Base-by-base conservation (phyloP, 2,329 filamentous ascomycete species). In the Scopulariopsis brevicaulis region DNA sequence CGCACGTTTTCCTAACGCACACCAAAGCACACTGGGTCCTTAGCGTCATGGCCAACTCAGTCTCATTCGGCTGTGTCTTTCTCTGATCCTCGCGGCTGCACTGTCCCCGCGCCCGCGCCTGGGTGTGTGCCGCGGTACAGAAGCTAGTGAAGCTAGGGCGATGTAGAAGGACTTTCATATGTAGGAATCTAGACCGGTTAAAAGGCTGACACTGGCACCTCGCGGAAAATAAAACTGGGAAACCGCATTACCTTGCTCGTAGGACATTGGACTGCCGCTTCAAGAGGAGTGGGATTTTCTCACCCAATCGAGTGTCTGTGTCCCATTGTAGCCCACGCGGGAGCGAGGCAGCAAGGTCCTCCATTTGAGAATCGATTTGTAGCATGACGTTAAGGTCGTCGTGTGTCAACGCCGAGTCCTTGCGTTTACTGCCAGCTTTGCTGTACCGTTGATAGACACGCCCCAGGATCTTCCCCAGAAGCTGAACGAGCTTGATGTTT, bases 61-160 rank as follows among this genome's bases (percentile, higher is more conserved):
- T 60, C 60, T 1, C 60, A 46, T 63, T 53, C 51, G 51, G 14
- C 51, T 25, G 8, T 67, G 62, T 6, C 60, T 53, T 24, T 34
- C 37, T 57, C 43, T 25, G 22, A 59, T n/a, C 14, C 34, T 40
- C 28, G 20, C 43, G 25, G 24, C n/a, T 22, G 24, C 22, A 20
- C 25, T 50, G 20, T 52, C 24, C 4, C 20, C 37, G 46, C 8
- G 35, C 52, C 32, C 52, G 20, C 14, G 25, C 28, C 22, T 52
- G 57, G 22, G 54, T 53, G 22, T 54, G 62, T 32, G 65, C 61
- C 7, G 66, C 64, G 2, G 65, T 65, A 37, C 66, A 70, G 5
- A 69, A 60, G 34, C 68, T 66, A 4, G 66, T 70, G 50, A 71
- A 69, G 48, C 69, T 68, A 0, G 68, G 67, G 6, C 69, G 65